Evolutionary conservation across 2,329 filamentous ascomycete genomes (phyloP).

Genomic region (Penicillium corylophilum): DNA sequence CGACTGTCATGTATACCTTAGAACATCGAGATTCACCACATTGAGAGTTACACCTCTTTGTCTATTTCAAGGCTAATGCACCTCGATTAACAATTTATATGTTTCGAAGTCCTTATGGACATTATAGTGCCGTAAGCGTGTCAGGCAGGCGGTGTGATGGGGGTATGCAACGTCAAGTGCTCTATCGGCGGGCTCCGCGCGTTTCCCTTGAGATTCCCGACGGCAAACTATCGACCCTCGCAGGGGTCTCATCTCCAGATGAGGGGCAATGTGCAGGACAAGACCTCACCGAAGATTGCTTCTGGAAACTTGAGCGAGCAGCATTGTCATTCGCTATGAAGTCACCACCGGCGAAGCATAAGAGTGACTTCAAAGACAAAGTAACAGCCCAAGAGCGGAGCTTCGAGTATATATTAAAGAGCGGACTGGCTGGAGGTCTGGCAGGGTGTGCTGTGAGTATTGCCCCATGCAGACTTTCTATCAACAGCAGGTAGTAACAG

Average conservation of each 20-base stretch:
- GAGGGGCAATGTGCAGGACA: neutral
- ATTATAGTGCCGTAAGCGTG: neutral
- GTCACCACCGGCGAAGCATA: neutral
- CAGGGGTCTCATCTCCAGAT: neutral
- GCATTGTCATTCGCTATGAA: neutral
- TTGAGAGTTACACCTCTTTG: neutral
- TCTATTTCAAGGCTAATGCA: neutral
- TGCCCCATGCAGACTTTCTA: neutral
- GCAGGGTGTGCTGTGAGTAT: neutral
- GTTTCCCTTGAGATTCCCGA: neutral
- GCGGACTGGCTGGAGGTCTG: neutral
- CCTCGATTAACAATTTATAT: neutral
- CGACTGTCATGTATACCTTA: neutral
- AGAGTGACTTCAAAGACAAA: neutral
- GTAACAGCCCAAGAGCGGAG: neutral
- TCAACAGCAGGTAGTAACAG: neutral
- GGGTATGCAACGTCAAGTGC: neutral
- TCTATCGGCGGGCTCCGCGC: neutral
- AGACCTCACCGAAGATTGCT: neutral
- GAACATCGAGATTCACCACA: neutral
- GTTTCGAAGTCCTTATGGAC: neutral
- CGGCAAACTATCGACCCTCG: neutral
- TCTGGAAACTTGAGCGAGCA: neutral
- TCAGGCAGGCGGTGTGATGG: neutral
- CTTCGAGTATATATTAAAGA: neutral